Evolutionary conservation across 1,284 basidiomycete species (phyloP).

Genomic region (Lignosus rhinocerotis): DNA sequence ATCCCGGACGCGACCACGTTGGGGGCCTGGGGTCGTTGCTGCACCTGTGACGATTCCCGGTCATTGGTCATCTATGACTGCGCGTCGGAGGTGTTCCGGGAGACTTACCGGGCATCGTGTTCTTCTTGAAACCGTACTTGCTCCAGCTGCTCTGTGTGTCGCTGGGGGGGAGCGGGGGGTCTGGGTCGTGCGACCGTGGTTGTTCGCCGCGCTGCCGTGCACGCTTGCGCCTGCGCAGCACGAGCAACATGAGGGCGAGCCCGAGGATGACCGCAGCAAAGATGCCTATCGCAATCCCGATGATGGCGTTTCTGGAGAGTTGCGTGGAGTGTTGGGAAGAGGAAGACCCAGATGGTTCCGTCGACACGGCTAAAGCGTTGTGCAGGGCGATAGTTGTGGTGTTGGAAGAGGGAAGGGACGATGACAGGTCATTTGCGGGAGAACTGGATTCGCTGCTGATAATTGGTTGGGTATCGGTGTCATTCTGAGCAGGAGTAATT

Average conservation of each 20-base stretch:
- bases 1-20: too few species aligned
- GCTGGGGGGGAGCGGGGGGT: background rate
- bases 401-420: background rate
- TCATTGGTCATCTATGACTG: too few species aligned
- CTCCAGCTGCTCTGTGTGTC: background rate
- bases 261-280: background rate
- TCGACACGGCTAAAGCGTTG: background rate
- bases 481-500: background rate
- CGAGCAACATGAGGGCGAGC: background rate
- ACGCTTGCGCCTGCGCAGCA: background rate
- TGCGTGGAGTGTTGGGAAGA: background rate
- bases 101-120: background rate
- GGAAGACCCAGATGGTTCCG: background rate
- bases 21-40: too few species aligned
- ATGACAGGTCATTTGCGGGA: background rate
- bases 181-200: background rate
- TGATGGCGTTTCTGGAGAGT: background rate
- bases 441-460: background rate
- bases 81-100: too few species aligned
- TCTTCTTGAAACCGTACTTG: background rate
- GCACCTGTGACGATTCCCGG: background rate
- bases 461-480: background rate
- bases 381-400: background rate
- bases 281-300: background rate
- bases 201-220: background rate